These are phyloP conservation scores for Alternaria panax DNA, from an alignment of 2,329 filamentous ascomycete genomes.

Conservation along the genomic window DNA sequence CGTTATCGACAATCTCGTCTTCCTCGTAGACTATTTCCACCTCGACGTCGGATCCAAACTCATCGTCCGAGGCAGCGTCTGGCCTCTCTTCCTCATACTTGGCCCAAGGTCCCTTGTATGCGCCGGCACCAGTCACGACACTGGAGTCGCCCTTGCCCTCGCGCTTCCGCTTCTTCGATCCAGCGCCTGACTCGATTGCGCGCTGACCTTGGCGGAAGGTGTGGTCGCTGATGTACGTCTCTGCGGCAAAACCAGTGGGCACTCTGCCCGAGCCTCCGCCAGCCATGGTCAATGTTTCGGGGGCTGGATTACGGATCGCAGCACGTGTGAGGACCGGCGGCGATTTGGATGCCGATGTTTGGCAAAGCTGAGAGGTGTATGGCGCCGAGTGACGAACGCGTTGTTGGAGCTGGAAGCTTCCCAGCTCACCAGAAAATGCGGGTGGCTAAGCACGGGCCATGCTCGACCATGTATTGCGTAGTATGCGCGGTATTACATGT, in stretches of 20 bases:
- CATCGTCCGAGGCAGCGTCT: constrained; percentile 66
- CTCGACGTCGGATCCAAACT: constrained; percentile 72
- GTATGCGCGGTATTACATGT: constrained; percentile 2
- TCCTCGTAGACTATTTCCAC: constrained; percentile 78
- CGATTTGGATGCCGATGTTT: not conserved
- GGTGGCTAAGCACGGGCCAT: constrained; percentile 26
- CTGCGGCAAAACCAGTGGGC: constrained; percentile 82
- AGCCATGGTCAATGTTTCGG: constrained; percentile 23
- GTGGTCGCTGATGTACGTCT: constrained; percentile 88
- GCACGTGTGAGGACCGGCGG: not conserved
- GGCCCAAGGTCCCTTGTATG: constrained; percentile 96
- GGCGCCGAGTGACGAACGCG: not conserved
- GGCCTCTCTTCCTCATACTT: constrained; percentile 79
- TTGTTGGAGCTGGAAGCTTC: constrained; percentile 5
- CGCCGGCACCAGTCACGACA: constrained; percentile 83
- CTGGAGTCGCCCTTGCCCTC: constrained; percentile 86
- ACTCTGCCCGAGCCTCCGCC: constrained; percentile 51
- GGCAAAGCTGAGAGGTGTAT: not conserved
- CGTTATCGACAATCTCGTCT: constrained; percentile 68
- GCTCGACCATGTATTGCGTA: constrained; percentile 9
- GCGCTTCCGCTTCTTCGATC: constrained; percentile 76
- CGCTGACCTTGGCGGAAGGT: constrained; percentile 89
- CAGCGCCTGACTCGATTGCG: constrained; percentile 70
- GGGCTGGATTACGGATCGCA: not conserved
- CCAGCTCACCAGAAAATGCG: constrained; percentile 13